Base-by-base conservation (phyloP, 257 asterid species). In the Nicotiana noctiflora region DNA sequence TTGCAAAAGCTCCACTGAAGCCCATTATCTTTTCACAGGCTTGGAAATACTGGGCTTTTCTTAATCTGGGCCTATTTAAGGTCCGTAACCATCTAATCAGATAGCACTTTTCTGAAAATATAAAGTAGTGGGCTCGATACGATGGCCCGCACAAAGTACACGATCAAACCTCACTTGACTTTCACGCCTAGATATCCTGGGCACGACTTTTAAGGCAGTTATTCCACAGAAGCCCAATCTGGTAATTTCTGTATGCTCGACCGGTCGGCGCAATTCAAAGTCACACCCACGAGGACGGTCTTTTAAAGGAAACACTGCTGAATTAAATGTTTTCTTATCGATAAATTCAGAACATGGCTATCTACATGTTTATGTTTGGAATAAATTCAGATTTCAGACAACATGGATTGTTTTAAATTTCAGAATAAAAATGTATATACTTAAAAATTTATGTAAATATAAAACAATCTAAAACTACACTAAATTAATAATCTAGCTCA, bases 201-300 rank as follows among this genome's bases (percentile, higher is more conserved):
- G 88, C 90, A 51, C 91, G 4, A 31, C 84, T 85, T 87, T 84
- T 82, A 64, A 83, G 87, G 75, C 86, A 76, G 85, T 87, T 83
- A 34, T 67, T 29, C 79, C 60, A 66, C 82, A 87, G 82, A 84
- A 68, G 83, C 65, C 87, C 86, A 18, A 80, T 85, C 75, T 82
- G 4, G 94, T 89, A 82, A 87, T 52, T 83, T 75, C 13, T 7
- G 19, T 40, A 5, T 21, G 75, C 84, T 77, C 75, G 60, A 62
- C 68, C 75, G 74, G 79, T 85, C 84, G 63, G 82, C 79, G 74
- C 63, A 31, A 52, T 77, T 87, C 85, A 84, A 80, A 68, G 32
- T 56, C 63, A 40, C 77, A 3, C 76, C 75, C 91, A 83, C 89
- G 86, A 87, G 84, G 84, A 15, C 85, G 87, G 89, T 60, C 52